Evolutionary conservation across 2,329 filamentous ascomycete species (phyloP).

Genomic region (Aspergillus neoniger): DNA sequence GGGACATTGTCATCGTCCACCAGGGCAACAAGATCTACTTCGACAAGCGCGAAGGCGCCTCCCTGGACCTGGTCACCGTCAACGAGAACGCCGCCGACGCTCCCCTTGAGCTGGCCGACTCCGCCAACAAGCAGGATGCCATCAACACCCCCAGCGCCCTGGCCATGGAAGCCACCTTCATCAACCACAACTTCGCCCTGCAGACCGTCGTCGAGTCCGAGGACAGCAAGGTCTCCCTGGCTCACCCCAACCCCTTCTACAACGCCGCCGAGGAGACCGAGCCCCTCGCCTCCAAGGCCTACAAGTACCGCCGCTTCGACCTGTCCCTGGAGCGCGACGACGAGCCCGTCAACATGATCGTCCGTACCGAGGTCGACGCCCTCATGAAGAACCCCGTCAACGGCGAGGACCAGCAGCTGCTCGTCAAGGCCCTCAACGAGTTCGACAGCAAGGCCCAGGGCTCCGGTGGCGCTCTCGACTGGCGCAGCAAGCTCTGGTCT

Average conservation of each 20-base stretch:
- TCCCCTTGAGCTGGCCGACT: conserved; percentile 82
- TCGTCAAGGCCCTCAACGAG: conserved; percentile 96
- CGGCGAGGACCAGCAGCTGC: conserved; percentile 87
- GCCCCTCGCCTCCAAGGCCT: conserved; percentile 90
- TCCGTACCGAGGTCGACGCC: conserved; percentile 92
- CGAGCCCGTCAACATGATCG: conserved; percentile 87
- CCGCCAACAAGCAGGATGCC: conserved; percentile 72
- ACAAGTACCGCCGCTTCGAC: conserved; percentile 98
- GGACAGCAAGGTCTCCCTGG: conserved; percentile 76
- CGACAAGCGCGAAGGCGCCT: conserved; percentile 95
- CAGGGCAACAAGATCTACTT: conserved; percentile 97
- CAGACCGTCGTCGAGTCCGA: conserved; percentile 88
- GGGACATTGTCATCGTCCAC: conserved; percentile 93
- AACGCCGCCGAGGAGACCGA: conserved; percentile 90
- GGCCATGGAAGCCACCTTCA: conserved; percentile 96
- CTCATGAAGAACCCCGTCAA: conserved; percentile 92
- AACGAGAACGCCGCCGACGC: conserved; percentile 98
- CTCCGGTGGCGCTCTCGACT: conserved; percentile 91
- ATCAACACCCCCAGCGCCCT: conserved; percentile 94
- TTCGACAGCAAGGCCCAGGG: conserved; percentile 98
- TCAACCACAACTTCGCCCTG: conserved; percentile 99
- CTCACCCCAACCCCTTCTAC: conserved; percentile 95
- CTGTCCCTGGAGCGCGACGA: conserved; percentile 87
- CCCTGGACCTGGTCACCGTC: conserved; percentile 95
- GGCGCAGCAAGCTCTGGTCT: conserved; percentile 89